Evolutionary conservation across 140 eudicot species (phyloP), one percentile per base, ranked within the genome.

Genomic region (Stevia rebaudiana): DNA sequence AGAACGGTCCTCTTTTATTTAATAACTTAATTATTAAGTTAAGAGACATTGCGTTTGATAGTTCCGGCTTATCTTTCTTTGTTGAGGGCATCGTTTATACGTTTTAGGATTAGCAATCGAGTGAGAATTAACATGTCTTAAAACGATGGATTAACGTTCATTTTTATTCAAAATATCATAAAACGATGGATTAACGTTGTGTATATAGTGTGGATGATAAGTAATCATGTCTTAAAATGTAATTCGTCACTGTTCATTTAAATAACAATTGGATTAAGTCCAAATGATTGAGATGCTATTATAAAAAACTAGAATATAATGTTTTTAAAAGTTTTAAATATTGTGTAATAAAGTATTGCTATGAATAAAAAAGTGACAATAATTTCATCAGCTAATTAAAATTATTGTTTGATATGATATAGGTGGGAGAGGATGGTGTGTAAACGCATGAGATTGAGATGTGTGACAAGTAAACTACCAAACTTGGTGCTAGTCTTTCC

Each of bases 391-490:
- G 5, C 13, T 42, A 53, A 15, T 28, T 54, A 43, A 11, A 5
- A 63, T 24, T 2, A 16, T 17, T 61, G 46, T 12, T 39, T 61
- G 13, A 40, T 40, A 12, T n/a, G n/a, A 61, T 61, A 11, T 39
- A 54, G 42, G 43, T 25, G 64, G 54, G 24, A 47, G 63, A 71
- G 15, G 56, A 24, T 71, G 65, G 56, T 42, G 23, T 42, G 56
- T 69, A 47, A 69, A 69, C 46, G 66, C 58, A 69, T 55, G 55
- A 50, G 63, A 72, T 42, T 55, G 55, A 50, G 63, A 72, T 42
- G 49, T 63, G 57, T 72, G 77, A 72, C 57, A 63, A 52, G 8
- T 53, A 41, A 72, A 52, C 77, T 18, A 72, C 43, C 71, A 63
- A 52, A 61, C 40, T 30, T 63, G 58, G 28, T 63, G 77, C 41